phyloP scores from a whole-genome alignment of 371 early-diverging fungal genomes.

The Mucor racemosus region DNA sequence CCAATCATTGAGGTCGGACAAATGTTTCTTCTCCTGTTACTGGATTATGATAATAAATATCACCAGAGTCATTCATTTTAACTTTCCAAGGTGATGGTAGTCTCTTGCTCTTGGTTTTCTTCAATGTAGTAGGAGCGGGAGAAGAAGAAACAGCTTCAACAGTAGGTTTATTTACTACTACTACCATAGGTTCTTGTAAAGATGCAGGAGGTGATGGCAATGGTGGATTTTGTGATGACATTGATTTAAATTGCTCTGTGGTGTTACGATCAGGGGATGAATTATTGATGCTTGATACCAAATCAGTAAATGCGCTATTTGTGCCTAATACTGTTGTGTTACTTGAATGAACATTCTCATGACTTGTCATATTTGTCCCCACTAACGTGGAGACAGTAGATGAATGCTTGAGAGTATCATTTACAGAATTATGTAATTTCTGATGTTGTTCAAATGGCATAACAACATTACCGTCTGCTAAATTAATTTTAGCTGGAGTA shows the following conservation, averaged over 20 bases:
- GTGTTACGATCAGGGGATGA: background rate
- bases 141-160: background rate
- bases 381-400: background rate
- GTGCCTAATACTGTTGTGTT: background rate
- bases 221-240: background rate
- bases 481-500: no score
- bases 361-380: background rate
- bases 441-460: no score
- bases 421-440: no score
- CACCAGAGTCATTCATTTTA: conserved; percentile 18
- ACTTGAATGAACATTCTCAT: background rate
- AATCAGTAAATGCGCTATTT: conserved; percentile 1
- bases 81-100: conserved; percentile 20
- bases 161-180: background rate
- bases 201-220: background rate
- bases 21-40: conserved; percentile 12
- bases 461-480: no score
- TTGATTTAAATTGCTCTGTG: background rate
- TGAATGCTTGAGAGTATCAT: no score
- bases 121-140: background rate
- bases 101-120: conserved; percentile 5
- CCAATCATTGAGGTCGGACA: conserved; percentile 10
- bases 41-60: conserved; percentile 12
- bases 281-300: background rate
- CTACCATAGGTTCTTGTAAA: background rate